Percentiles rank a stretch among this genome's conserved stretches.
These are phyloP conservation scores for Bassia scoparia DNA, from an alignment of 148 eudicot genomes.

Conservation along the genomic window DNA sequence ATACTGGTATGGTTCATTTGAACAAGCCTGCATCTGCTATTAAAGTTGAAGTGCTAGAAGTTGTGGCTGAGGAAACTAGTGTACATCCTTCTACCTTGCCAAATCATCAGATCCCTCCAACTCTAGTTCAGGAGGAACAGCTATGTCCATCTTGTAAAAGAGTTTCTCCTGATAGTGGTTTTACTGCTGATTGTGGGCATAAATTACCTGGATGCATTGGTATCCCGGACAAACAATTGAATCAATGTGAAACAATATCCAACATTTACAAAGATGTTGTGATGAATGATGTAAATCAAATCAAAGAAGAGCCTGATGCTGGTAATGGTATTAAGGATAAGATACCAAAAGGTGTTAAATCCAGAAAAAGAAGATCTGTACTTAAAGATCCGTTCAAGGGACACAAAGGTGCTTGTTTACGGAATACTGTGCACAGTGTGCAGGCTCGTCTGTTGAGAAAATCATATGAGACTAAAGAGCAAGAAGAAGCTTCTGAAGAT, in stretches of 20 bases:
- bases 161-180: conserved; percentile 60
- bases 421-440: conserved; percentile 15
- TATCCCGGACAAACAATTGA: conserved; percentile 15
- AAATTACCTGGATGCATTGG: conserved; percentile 32
- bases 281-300: not conserved
- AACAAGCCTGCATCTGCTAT: conserved; percentile 13
- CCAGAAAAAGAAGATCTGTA: conserved; percentile 8
- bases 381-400: conserved; percentile 13
- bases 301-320: conserved; percentile 2
- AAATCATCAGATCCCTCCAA: conserved; percentile 13
- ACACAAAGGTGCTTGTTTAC: conserved; percentile 17
- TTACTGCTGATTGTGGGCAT: conserved; percentile 65
- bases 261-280: not conserved
- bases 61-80: conserved; percentile 17
- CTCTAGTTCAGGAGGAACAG: conserved; percentile 17
- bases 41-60: conserved; percentile 1
- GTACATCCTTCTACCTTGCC: conserved; percentile 15
- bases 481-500: conserved; percentile 3
- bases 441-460: not conserved
- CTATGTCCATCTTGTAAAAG: conserved; percentile 43
- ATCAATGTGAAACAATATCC: conserved; percentile 1
- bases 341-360: not conserved
- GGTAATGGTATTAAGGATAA: not conserved
- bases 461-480: conserved; percentile 10
- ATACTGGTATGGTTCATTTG: conserved; percentile 5